phyloP scores from a whole-genome alignment of 1,284 basidiomycete genomes.

The Puccinia brachypodii region DNA sequence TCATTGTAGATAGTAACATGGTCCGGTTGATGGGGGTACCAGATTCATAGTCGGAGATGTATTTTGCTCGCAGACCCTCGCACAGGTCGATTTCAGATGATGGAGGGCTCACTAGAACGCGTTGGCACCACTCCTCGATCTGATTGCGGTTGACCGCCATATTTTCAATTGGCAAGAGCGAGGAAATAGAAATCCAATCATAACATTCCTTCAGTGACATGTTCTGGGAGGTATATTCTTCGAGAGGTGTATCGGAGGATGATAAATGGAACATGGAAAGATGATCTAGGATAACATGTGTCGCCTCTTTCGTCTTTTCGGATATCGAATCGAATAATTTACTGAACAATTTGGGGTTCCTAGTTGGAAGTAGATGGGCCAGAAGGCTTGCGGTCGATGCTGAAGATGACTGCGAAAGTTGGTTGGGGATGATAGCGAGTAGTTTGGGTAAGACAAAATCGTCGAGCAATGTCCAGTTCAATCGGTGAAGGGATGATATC shows the following conservation, averaged over 20 bases:
- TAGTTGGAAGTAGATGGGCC: slow-evolving; percentile 10
- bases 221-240: neutral
- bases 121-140: slow-evolving; percentile 22
- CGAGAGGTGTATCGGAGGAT: neutral
- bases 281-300: slow-evolving; percentile 19
- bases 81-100: neutral
- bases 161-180: neutral
- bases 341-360: slow-evolving; percentile 13
- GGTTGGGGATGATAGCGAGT: slow-evolving; percentile 4
- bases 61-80: slow-evolving; percentile 18
- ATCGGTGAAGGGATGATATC: slow-evolving; percentile 26
- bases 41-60: slow-evolving; percentile 31
- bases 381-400: slow-evolving; percentile 36
- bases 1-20: slow-evolving; percentile 26
- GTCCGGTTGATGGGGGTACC: slow-evolving; percentile 35
- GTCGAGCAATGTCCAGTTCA: slow-evolving; percentile 39
- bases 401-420: slow-evolving; percentile 1
- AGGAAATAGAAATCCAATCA: slow-evolving; percentile 29
- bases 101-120: neutral
- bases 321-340: neutral
- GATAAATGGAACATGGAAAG: slow-evolving; percentile 9
- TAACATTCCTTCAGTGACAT: slow-evolving; percentile 37
- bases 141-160: neutral
- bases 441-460: slow-evolving; percentile 36
- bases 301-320: slow-evolving; percentile 5